Conservation (phyloP, 2,329 filamentous ascomycete genomes). For the Harringtonia aguacate region DNA sequence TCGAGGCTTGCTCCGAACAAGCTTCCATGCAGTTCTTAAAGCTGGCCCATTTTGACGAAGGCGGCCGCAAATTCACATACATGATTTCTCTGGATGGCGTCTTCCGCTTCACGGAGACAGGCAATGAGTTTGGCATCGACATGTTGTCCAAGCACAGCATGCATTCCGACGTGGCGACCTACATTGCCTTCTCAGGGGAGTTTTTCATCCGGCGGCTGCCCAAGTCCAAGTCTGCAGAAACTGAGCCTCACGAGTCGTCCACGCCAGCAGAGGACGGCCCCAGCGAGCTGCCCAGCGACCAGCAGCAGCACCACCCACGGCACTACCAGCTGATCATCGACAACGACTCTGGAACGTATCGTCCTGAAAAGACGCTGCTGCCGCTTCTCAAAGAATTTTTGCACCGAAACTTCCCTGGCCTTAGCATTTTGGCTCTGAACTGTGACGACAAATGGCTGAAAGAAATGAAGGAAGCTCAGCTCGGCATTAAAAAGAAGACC, state of each 20-base stretch:
- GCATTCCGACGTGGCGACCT: slow-evolving; percentile 86
- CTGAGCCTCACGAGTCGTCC: background rate
- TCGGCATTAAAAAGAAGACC: slow-evolving; percentile 59
- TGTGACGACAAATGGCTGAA: slow-evolving; percentile 68
- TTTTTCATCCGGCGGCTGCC: slow-evolving; percentile 67
- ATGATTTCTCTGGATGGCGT: slow-evolving; percentile 79
- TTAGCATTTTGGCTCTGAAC: slow-evolving; percentile 64
- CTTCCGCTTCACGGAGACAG: slow-evolving; percentile 87
- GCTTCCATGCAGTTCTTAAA: slow-evolving; percentile 74
- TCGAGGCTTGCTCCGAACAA: slow-evolving; percentile 55
- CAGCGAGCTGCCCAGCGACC: slow-evolving; percentile 31
- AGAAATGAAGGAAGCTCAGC: slow-evolving; percentile 66
- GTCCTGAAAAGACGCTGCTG: slow-evolving; percentile 69
- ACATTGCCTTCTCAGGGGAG: slow-evolving; percentile 86
- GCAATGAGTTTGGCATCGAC: slow-evolving; percentile 91
- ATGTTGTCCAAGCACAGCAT: slow-evolving; percentile 91
- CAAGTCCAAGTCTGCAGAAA: background rate
- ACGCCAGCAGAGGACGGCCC: slow-evolving; percentile 9
- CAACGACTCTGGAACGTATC: slow-evolving; percentile 90
- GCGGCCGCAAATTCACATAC: slow-evolving; percentile 82
- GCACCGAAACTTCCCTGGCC: slow-evolving; percentile 60
- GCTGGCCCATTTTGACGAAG: slow-evolving; percentile 77
- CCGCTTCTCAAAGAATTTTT: slow-evolving; percentile 63
- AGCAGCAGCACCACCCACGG: slow-evolving; percentile 34
- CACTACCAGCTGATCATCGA: slow-evolving; percentile 85